Evolutionary conservation across 2,329 filamentous ascomycete genomes (phyloP).

Genomic region (Raffaelea arxii): DNA sequence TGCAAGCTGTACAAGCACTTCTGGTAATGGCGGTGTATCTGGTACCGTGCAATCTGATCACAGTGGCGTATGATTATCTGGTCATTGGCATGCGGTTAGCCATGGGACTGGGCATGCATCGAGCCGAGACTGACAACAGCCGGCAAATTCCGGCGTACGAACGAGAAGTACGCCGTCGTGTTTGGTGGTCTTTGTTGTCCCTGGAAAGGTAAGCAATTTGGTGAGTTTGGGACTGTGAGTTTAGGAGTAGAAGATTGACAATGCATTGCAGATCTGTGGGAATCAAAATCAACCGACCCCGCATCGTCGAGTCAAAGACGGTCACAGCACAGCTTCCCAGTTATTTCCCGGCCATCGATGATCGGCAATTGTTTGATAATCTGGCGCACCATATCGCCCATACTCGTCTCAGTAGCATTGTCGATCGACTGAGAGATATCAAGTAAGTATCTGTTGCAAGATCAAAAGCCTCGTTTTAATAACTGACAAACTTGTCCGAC

Average conservation of each 20-base stretch:
- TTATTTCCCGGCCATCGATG: background rate
- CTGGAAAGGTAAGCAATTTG: background rate
- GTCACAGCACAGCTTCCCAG: background rate
- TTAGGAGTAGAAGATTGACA: too few relatives aligned
- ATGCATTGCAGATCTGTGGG: background rate
- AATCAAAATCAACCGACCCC: background rate
- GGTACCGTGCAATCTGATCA: background rate
- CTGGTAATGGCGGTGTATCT: conserved; percentile 1
- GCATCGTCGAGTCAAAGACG: background rate
- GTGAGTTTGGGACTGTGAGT: background rate
- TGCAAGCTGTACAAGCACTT: background rate
- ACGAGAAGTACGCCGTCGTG: background rate
- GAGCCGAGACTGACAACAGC: too few relatives aligned
- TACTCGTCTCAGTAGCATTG: background rate
- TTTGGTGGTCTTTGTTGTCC: background rate
- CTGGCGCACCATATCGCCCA: background rate
- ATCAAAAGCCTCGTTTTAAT: background rate
- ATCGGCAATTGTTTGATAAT: background rate
- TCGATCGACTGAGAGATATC: background rate
- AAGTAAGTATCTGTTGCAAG: background rate
- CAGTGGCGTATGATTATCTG: background rate
- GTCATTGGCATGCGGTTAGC: background rate
- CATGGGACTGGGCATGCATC: background rate
- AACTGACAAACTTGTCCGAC: too few relatives aligned
- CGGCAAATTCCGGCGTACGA: background rate